Base-by-base conservation (phyloP, 805 yeast genomes). In the Candida xyloterini region DNA sequence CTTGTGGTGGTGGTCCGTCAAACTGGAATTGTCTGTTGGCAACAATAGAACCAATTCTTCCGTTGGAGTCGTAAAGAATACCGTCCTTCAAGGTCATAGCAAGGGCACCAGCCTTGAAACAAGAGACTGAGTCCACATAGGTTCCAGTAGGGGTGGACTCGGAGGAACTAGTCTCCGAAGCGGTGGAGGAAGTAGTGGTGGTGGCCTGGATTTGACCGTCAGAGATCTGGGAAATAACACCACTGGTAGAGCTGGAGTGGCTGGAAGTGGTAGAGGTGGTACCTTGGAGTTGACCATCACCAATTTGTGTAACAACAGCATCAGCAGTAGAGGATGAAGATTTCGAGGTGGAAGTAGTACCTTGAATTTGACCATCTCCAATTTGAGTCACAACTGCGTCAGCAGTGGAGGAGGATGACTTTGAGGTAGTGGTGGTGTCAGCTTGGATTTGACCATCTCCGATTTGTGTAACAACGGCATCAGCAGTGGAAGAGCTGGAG, bases 1-100 rank as follows among this genome's bases (percentile, higher is more conserved):
- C 80, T 63, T 76, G 82, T 48, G 81, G 81, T 62, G 79, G 76
- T 36, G 81, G 81, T 53, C 81, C 81, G 55, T 76, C 82, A 54
- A 76, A 76, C 63, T 76, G 82, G 75, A 76, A 76, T 63, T 76
- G 82, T 65, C 76, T 67, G 75, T 74, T 74, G 43, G 79, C 74
- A 48, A 75, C 81, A 60, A 75, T 74, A 32, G 79, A 71, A 52
- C 81, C 81, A 42, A 75, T 63, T 70, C 81, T 73, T 36, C 73
- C 73, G 44, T 60, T 48, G 15, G 70, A 50, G 52, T 75, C 81
- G 14, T 55, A 68, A 51, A 76, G 66, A 38, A 70, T 52, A 47
- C 73, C 63, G 33, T 51, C 60, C 23, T 59, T 52, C 57, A 76
- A 67, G 29, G 65, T 57, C 63, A 76, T 62, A 13, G 74, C 55